Base-by-base conservation (phyloP, 2,329 filamentous ascomycete species). In the Alternaria atra region DNA sequence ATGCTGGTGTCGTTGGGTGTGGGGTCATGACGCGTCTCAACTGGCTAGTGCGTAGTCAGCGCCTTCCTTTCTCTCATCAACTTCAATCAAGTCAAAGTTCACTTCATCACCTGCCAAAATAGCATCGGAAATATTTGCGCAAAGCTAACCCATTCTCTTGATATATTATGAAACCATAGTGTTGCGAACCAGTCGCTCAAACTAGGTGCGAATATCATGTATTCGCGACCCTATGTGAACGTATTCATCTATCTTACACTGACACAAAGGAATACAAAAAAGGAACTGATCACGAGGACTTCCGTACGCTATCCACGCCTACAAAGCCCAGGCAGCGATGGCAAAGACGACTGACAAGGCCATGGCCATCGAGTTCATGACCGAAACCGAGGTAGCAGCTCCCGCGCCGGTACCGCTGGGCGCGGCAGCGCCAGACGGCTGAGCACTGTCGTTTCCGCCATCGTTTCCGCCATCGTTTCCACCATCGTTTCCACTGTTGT, bases 301-400 rank as follows among this genome's bases (percentile, higher is more conserved):
- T 15, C 6, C 15, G 5, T 4, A 8, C n/a, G 7, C 7, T 13
- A 17, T 46, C 32, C 13, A 20, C 9, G 27, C 37, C 55, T 71
- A 74, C 66, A 73, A 60, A 9, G 68, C 64, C 67, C 69, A 73
- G 23, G 67, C 63, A 50, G 68, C 70, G 7, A 65, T 52, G 13
- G 70, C 71, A 27, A 73, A 71, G 51, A 73, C 64, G n/a, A 70
- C 66, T 4, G 72, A 73, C 39, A 74, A 51, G 10, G 58, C 68
- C 64, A 74, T 66, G 29, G 69, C 65, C 64, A 70, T 69, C 29
- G 66, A 65, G 63, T 72, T 72, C 17, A 68, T 56, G 7, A 64
- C 42, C 6, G 69, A 65, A 1, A 71, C 64, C 3, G 69, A 67
- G 17, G 53, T 65, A 34, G 54, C 40, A 27, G 64, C 63, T 46